These are phyloP conservation scores for Phytophthora sp. DNA, from an alignment of 352 stramenopile species.

Conservation along the genomic window DNA sequence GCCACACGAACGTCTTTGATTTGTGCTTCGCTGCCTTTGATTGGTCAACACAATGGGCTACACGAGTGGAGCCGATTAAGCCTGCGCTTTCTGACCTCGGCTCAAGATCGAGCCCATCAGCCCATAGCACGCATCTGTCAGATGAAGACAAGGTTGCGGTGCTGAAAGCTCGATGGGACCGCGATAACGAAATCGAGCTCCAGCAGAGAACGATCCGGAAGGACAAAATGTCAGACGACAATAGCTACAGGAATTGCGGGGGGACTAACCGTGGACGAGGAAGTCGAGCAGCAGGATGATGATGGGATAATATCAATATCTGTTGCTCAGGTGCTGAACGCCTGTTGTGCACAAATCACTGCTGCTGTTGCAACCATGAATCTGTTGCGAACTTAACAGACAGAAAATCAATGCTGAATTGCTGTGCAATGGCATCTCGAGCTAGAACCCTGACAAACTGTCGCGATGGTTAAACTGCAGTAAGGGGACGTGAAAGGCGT, in stretches of 20 bases:
- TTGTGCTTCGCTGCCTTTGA: not conserved
- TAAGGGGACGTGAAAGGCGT: not conserved
- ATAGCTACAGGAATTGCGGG: too few species aligned
- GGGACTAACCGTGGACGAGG: not conserved
- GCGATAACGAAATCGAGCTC: not conserved
- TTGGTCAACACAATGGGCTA: too few species aligned
- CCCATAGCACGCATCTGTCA: slow-evolving; percentile 1
- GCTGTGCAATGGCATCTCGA: not conserved
- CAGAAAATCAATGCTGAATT: slow-evolving; percentile 15
- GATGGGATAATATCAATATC: slow-evolving; percentile 10
- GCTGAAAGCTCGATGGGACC: slow-evolving; percentile 1
- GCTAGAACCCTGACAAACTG: not conserved
- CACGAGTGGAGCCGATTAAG: too few species aligned
- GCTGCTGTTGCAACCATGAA: slow-evolving; percentile 16
- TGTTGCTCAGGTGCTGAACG: slow-evolving; percentile 12
- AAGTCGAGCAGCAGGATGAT: not conserved
- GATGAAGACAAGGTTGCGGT: slow-evolving; percentile 13
- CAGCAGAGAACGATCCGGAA: slow-evolving; percentile 7
- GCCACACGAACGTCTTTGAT: not conserved
- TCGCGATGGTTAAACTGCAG: not conserved
- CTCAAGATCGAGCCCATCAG: slow-evolving; percentile 3
- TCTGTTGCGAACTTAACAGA: slow-evolving; percentile 8
- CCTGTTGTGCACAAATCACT: slow-evolving; percentile 5
- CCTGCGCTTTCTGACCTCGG: not conserved
- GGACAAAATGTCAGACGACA: not conserved